Conservation (phyloP, 2,329 filamentous ascomycete species). For the Thielaviopsis euricoi region DNA sequence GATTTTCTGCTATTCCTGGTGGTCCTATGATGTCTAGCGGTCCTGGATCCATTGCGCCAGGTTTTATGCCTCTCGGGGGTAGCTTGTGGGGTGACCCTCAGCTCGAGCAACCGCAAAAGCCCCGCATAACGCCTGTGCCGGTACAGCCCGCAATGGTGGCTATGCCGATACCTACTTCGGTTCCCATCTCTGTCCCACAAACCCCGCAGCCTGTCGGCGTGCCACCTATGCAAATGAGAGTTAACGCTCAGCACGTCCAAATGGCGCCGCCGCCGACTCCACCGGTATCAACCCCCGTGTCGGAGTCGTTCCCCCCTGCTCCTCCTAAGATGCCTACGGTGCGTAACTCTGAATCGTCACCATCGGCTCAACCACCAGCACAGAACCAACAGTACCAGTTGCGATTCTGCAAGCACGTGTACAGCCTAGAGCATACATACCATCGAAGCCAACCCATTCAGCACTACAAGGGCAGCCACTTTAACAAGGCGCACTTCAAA, state of each 20-base stretch:
- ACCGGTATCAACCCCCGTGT: not conserved
- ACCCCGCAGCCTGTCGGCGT: not conserved
- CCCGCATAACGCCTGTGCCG: not conserved
- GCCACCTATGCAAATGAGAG: not conserved
- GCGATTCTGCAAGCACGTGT: conserved; percentile 38
- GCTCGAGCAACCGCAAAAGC: not conserved
- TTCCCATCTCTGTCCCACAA: not conserved
- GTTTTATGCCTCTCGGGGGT: conserved; percentile 16
- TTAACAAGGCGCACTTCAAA: conserved; percentile 50
- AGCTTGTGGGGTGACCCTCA: not conserved
- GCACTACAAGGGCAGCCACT: conserved; percentile 49
- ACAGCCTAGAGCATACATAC: conserved; percentile 27
- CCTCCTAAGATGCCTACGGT: not conserved
- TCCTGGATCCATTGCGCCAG: conserved; percentile 15
- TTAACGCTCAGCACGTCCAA: not conserved
- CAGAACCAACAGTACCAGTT: conserved; percentile 19
- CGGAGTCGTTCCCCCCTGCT: not conserved
- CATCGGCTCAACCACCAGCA: conserved; percentile 16
- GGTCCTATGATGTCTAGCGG: not conserved
- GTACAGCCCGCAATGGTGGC: not conserved
- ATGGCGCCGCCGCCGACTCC: not conserved
- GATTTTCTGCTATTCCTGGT: conserved; percentile 21
- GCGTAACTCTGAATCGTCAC: not conserved
- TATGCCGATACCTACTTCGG: not conserved
- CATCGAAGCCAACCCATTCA: conserved; percentile 31